phyloP scores from a whole-genome alignment of 345 rosid species.

The Trapa bicornis region DNA sequence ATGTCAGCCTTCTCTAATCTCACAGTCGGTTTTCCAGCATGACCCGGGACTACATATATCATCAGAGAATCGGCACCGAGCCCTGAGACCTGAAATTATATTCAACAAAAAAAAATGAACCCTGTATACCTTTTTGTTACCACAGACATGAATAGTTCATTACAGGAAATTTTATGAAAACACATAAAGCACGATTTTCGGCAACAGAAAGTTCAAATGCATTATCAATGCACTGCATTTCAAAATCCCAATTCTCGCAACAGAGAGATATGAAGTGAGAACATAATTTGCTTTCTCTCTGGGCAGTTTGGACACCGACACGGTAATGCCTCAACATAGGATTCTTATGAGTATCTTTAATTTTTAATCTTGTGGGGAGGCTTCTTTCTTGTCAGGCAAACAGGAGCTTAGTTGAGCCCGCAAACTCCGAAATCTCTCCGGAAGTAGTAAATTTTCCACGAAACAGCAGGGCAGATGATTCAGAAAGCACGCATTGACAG shows the following conservation, averaged over 20 bases:
- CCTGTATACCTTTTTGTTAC: background rate
- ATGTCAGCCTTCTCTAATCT: constrained; percentile 53
- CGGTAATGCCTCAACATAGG: background rate
- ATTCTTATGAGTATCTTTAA: background rate
- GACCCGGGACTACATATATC: constrained; percentile 76
- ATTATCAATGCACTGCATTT: background rate
- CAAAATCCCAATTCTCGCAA: background rate
- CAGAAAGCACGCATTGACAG: background rate
- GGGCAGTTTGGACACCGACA: background rate
- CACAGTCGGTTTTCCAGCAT: constrained; percentile 57
- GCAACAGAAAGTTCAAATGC: background rate
- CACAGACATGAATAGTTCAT: background rate
- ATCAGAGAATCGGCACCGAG: constrained; percentile 40
- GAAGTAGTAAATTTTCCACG: no score
- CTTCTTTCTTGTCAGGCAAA: background rate
- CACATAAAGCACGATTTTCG: background rate
- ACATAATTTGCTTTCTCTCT: background rate
- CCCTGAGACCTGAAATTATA: constrained; percentile 31
- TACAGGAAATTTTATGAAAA: no score
- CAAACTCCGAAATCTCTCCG: no score
- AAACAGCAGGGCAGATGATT: background rate
- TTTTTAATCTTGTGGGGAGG: background rate
- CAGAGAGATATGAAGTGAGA: background rate
- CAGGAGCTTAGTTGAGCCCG: constrained; percentile 1
- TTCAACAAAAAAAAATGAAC: background rate